A percentile compares a stretch with the other conserved stretches of the same genome.
Conservation (phyloP, 208 protist species). For the Trypanosoma conorhini region DNA sequence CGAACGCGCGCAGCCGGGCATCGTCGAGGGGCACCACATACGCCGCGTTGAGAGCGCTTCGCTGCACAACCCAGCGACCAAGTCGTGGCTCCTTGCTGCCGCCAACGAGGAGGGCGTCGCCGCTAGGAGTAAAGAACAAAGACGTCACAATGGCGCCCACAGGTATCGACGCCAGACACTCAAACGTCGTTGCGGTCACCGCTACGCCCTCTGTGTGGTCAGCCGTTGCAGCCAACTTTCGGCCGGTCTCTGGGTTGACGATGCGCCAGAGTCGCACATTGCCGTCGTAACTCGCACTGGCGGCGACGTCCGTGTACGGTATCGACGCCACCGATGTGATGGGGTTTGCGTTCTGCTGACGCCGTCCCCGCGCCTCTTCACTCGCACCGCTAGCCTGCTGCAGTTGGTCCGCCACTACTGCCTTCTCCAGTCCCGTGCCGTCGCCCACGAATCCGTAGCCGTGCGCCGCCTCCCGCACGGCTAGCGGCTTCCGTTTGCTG, state of each 20-base stretch:
- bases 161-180: slow-evolving; percentile 63
- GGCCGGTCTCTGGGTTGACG: slow-evolving; percentile 17
- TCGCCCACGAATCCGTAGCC: slow-evolving; percentile 80
- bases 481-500: slow-evolving; percentile 68
- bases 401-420: slow-evolving; percentile 24
- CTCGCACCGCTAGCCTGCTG: slow-evolving; percentile 1
- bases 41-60: slow-evolving; percentile 72
- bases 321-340: slow-evolving; percentile 85
- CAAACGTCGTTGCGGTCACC: slow-evolving; percentile 32
- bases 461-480: slow-evolving; percentile 64
- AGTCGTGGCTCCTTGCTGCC: slow-evolving; percentile 81
- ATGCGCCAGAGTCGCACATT: slow-evolving; percentile 84
- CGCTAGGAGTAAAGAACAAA: slow-evolving; percentile 60
- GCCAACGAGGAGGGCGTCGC: slow-evolving; percentile 52
- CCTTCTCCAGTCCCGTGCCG: slow-evolving; percentile 84
- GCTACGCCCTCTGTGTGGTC: neutral
- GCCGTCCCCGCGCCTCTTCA: neutral
- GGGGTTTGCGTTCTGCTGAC: slow-evolving; percentile 53
- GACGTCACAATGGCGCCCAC: slow-evolving; percentile 74
- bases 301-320: slow-evolving; percentile 81
- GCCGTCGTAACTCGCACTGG: slow-evolving; percentile 88
- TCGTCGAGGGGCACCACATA: slow-evolving; percentile 76
- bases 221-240: neutral
- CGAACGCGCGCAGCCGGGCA: slow-evolving; percentile 22
- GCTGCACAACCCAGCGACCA: slow-evolving; percentile 83